A percentile compares a stretch with the other conserved stretches of the same genome.
Evolutionary conservation across 1,139 yeast species (phyloP).

Genomic region (Yamadazyma atlantica): DNA sequence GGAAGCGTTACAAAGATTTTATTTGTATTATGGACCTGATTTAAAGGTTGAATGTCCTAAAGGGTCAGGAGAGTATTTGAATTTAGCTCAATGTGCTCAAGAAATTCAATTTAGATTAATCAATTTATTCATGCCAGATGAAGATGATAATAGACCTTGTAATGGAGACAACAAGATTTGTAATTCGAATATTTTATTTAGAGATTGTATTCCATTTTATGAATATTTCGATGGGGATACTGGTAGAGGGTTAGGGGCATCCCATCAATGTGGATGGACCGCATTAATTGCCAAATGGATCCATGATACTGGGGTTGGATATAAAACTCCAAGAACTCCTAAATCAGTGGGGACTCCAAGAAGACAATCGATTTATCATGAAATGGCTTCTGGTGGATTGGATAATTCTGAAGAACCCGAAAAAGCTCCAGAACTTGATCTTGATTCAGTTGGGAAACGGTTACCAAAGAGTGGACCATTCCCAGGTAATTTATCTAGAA

Average conservation of each 20-base stretch:
- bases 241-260: conserved; percentile 92
- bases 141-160: conserved; percentile 72
- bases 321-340: conserved; percentile 54
- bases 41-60: conserved; percentile 89
- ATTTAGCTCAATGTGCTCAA: conserved; percentile 91
- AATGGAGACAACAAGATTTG: conserved; percentile 67
- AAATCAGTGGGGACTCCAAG: conserved; percentile 39
- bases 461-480: conserved; percentile 51
- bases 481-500: conserved; percentile 57
- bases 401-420: conserved; percentile 6
- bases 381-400: conserved; percentile 13
- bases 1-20: conserved; percentile 87
- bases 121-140: conserved; percentile 73
- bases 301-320: conserved; percentile 83
- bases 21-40: conserved; percentile 84
- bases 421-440: conserved; percentile 20
- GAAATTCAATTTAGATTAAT: conserved; percentile 87
- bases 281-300: conserved; percentile 91
- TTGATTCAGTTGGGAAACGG: conserved; percentile 34
- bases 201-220: conserved; percentile 76
- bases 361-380: conserved; percentile 28
- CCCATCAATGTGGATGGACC: conserved; percentile 98
- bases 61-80: conserved; percentile 78
- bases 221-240: conserved; percentile 96
- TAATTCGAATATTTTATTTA: conserved; percentile 71